Evolutionary conservation across 257 asterid species (phyloP).

Genomic region (Ocimum tenuiflorum): DNA sequence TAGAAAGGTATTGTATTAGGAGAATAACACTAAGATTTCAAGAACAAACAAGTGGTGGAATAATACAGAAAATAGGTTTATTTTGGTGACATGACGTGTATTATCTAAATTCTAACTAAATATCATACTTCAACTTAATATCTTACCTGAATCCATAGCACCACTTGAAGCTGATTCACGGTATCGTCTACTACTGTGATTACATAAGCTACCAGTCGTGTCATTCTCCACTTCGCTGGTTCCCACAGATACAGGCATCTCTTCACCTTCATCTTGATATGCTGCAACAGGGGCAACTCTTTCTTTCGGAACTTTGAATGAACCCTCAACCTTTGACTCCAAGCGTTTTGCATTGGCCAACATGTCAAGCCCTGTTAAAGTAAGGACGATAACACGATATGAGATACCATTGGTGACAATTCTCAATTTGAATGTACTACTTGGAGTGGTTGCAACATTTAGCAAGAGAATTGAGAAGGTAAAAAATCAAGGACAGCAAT

Average conservation of each 20-base stretch:
- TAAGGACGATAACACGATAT: conserved; percentile 3
- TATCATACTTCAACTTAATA: background rate
- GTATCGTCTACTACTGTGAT: conserved; percentile 39
- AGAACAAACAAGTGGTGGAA: background rate
- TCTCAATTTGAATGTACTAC: background rate
- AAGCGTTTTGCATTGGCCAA: conserved; percentile 60
- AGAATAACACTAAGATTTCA: no score
- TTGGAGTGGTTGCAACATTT: background rate
- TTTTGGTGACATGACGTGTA: background rate
- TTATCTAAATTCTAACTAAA: background rate
- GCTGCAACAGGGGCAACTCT: conserved; percentile 58
- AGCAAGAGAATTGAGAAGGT: background rate
- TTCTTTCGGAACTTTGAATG: conserved; percentile 67
- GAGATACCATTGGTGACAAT: background rate
- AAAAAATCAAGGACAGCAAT: background rate
- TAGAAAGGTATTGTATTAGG: background rate
- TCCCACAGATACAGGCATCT: conserved; percentile 37
- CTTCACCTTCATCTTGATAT: conserved; percentile 62
- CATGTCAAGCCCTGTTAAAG: conserved; percentile 58
- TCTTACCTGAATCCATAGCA: conserved; percentile 48
- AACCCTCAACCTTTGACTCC: conserved; percentile 38
- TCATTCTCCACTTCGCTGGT: conserved; percentile 43
- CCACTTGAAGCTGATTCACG: conserved; percentile 52
- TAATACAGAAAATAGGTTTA: background rate
- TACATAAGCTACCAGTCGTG: conserved; percentile 23